Conservation (phyloP, 495 filamentous ascomycete species). For the Penicillium diatomitis region DNA sequence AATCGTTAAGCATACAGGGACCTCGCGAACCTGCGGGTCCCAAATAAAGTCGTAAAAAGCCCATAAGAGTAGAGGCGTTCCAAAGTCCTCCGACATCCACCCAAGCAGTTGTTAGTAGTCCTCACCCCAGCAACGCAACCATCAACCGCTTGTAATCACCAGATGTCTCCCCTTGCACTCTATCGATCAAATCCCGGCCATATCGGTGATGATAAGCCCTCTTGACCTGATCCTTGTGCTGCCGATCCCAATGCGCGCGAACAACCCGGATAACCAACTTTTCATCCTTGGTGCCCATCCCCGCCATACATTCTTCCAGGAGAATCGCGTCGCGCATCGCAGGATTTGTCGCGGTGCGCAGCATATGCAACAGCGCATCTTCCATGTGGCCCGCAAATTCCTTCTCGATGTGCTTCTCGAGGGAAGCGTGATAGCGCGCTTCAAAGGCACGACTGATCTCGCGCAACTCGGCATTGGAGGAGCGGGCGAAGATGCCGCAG, state of each 20-base stretch:
- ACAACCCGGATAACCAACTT: conserved; percentile 66
- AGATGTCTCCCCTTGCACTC: conserved; percentile 75
- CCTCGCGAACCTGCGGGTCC: no score
- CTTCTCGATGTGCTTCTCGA: conserved; percentile 65
- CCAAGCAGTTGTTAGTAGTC: background rate
- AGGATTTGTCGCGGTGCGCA: conserved; percentile 67
- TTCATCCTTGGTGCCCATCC: conserved; percentile 78
- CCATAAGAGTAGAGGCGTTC: no score
- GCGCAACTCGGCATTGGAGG: conserved; percentile 69
- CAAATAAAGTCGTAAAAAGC: no score
- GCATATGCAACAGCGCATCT: conserved; percentile 67
- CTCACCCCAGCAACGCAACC: conserved; percentile 32
- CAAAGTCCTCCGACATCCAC: background rate
- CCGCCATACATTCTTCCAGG: conserved; percentile 79
- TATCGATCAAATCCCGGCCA: conserved; percentile 46
- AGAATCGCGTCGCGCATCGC: conserved; percentile 71
- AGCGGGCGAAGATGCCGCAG: conserved; percentile 61
- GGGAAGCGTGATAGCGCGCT: conserved; percentile 49
- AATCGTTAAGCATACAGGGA: no score
- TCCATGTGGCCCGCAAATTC: conserved; percentile 93
- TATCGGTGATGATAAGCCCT: conserved; percentile 60
- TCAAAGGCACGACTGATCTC: conserved; percentile 68
- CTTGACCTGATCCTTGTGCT: conserved; percentile 63
- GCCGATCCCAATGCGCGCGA: conserved; percentile 68
- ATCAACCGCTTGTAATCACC: conserved; percentile 67